These are phyloP conservation scores for Phytophthora meadii DNA, from an alignment of 352 stramenopile genomes.

Conservation along the genomic window DNA sequence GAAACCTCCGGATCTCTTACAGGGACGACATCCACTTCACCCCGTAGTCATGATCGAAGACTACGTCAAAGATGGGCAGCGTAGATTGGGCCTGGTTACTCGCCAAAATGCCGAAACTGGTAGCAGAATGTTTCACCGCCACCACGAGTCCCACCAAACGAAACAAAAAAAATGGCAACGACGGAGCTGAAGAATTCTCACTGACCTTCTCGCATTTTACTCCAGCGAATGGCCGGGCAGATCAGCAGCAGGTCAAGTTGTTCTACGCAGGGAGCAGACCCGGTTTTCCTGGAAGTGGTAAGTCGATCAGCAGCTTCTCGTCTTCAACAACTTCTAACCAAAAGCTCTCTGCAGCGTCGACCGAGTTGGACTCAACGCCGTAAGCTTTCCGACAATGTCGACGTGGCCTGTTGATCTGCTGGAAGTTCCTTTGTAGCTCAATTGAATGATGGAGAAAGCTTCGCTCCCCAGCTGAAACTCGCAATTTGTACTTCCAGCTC, in stretches of 20 bases:
- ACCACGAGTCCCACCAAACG: conserved; percentile 9
- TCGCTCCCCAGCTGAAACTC: conserved; percentile 41
- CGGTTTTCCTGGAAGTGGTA: conserved; percentile 13
- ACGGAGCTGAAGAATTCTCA: conserved; percentile 30
- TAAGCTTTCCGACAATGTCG: conserved; percentile 63
- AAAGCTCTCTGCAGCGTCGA: conserved; percentile 9
- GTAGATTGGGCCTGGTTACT: conserved; percentile 50
- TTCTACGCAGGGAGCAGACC: conserved; percentile 57
- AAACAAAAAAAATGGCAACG: conserved; percentile 13
- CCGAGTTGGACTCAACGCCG: conserved; percentile 31
- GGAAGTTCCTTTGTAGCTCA: conserved; percentile 72
- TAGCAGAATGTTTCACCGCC: conserved; percentile 43
- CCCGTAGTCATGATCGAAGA: conserved; percentile 11
- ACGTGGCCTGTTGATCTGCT: conserved; percentile 65
- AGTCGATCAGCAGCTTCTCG: neutral
- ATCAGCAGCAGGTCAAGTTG: conserved; percentile 55
- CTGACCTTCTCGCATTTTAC: conserved; percentile 43
- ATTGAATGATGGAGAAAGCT: conserved; percentile 55
- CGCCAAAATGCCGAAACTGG: conserved; percentile 48
- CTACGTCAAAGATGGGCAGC: conserved; percentile 19
- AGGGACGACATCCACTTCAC: conserved; percentile 10
- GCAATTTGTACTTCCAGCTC: conserved; percentile 71
- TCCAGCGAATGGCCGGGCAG: conserved; percentile 65
- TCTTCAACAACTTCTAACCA: neutral
- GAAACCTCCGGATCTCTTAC: conserved; percentile 41